These are phyloP conservation scores for Suillus subluteus DNA, from an alignment of 768 basidiomycete species.

Conservation along the genomic window DNA sequence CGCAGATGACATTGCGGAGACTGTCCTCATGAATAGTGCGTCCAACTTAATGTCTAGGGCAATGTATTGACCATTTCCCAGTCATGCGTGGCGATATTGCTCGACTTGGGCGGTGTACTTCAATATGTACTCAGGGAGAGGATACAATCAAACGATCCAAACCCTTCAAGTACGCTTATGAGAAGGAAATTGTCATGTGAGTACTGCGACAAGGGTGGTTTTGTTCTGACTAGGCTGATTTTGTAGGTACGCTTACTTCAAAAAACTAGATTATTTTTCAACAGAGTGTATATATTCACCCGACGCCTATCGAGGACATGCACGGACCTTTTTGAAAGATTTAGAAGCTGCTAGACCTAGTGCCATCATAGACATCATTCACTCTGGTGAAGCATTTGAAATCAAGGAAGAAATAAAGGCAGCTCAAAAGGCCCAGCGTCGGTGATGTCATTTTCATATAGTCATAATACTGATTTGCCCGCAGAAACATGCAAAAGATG, in stretches of 20 bases:
- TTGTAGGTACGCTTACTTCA: constrained; percentile 96
- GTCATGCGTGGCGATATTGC: constrained; percentile 99
- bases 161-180: constrained; percentile 99
- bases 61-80: constrained; percentile 34
- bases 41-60: constrained; percentile 15
- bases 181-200: constrained; percentile 99
- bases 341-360: constrained; percentile 92
- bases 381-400: constrained; percentile 93
- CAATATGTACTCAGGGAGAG: constrained; percentile 94
- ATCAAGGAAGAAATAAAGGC: constrained; percentile 84
- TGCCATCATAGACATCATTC: constrained; percentile 97
- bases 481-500: constrained; percentile 90
- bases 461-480: constrained; percentile 13
- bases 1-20: constrained; percentile 99
- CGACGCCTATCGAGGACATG: constrained; percentile 97
- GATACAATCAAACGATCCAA: constrained; percentile 96
- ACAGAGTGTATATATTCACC: constrained; percentile 99
- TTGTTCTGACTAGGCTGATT: constrained; percentile 5
- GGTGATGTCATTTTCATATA: constrained; percentile 32
- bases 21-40: constrained; percentile 97
- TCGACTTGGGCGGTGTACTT: constrained; percentile 89
- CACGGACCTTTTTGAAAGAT: constrained; percentile 92
- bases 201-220: constrained; percentile 28
- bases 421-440: constrained; percentile 83
- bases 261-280: constrained; percentile 98